Evolutionary conservation across 805 yeast genomes (phyloP).

Genomic region (Cyberlindnera suaveolens): DNA sequence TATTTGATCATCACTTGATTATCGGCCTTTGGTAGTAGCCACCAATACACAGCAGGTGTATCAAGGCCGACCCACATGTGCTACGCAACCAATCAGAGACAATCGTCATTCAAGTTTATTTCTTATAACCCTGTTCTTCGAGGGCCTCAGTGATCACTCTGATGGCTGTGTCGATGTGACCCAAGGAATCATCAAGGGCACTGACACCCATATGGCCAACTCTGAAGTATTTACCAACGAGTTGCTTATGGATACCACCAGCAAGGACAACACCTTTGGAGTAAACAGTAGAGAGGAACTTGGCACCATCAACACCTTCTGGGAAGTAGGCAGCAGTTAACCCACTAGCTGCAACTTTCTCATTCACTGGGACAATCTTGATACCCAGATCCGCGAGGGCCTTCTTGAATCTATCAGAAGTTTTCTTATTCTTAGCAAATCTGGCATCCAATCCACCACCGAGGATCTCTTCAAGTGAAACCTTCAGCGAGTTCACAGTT

Average conservation of each 20-base stretch:
- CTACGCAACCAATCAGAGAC: not conserved
- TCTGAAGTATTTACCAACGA: slow-evolving; percentile 79
- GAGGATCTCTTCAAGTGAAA: slow-evolving; percentile 67
- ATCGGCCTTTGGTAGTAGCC: no score
- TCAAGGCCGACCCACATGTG: not conserved
- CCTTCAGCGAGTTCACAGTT: slow-evolving; percentile 72
- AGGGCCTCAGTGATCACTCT: slow-evolving; percentile 40
- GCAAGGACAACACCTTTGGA: slow-evolving; percentile 72
- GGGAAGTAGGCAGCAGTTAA: slow-evolving; percentile 83
- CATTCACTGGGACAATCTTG: slow-evolving; percentile 53
- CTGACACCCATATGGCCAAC: slow-evolving; percentile 95
- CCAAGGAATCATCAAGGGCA: slow-evolving; percentile 47
- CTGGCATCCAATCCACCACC: slow-evolving; percentile 49
- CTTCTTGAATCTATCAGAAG: slow-evolving; percentile 61
- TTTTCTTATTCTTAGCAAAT: slow-evolving; percentile 54
- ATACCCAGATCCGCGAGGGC: slow-evolving; percentile 50
- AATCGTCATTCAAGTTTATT: slow-evolving; percentile 1
- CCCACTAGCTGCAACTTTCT: slow-evolving; percentile 75
- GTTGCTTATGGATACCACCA: slow-evolving; percentile 82
- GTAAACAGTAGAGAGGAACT: slow-evolving; percentile 49
- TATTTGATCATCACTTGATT: no score
- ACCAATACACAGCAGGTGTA: not conserved
- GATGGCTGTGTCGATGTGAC: slow-evolving; percentile 47
- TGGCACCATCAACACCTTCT: slow-evolving; percentile 62
- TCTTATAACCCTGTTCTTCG: slow-evolving; percentile 31